Conservation (phyloP, 192 early-diverging fungal species). For the Rhizophagus sp. region DNA sequence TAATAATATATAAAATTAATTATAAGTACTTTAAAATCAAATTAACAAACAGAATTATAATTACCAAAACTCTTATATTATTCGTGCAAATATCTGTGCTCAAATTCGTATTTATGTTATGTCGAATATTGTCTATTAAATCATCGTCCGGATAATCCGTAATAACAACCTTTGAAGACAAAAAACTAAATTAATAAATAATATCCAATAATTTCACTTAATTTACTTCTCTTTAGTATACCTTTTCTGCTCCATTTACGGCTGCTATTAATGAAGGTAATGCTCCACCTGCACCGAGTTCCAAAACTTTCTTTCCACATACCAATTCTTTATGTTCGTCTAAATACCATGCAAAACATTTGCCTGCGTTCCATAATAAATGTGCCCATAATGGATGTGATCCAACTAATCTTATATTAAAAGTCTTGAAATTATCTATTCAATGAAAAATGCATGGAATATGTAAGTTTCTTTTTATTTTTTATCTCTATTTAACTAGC, state of each 20-base stretch:
- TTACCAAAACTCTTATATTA: constrained; percentile 20
- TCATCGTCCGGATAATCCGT: constrained; percentile 81
- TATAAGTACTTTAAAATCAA: not conserved
- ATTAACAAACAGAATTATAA: not conserved
- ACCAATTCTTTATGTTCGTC: constrained; percentile 67
- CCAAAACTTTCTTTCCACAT: constrained; percentile 65
- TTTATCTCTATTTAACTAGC: not conserved
- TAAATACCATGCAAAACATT: constrained; percentile 76
- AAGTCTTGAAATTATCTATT: not conserved
- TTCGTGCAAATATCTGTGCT: not conserved
- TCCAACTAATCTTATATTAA: constrained; percentile 57
- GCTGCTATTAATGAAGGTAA: constrained; percentile 75
- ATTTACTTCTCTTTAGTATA: constrained; percentile 13
- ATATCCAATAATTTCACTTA: not conserved
- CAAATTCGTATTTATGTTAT: constrained; percentile 62
- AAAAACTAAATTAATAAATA: not conserved
- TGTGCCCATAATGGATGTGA: constrained; percentile 86
- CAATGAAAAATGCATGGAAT: not conserved
- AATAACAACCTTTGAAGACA: constrained; percentile 47
- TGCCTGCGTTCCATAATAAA: constrained; percentile 89
- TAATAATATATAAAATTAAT: constrained; percentile 26
- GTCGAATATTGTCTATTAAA: constrained; percentile 74
- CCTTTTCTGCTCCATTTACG: constrained; percentile 70
- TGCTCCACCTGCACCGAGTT: constrained; percentile 84
- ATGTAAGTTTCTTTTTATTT: no score